These are phyloP conservation scores for Diaporthe eres DNA, from an alignment of 2,329 filamentous ascomycete species.

Conservation along the genomic window DNA sequence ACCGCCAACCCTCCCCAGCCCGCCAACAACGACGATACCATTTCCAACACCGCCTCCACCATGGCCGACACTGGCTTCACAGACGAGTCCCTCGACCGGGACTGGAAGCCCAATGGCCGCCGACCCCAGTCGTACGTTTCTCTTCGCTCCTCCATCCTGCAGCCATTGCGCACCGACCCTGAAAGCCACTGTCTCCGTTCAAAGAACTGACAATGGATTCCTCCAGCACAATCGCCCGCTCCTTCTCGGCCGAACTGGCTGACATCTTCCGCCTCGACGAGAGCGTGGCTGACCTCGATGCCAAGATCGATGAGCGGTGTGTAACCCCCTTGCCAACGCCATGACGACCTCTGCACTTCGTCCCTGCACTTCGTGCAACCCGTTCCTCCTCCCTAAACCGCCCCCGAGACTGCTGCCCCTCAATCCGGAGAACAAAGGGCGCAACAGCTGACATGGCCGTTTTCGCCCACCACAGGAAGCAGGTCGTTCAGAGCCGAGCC, in stretches of 20 bases:
- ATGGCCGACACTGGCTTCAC: conserved; percentile 42
- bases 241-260: conserved; percentile 88
- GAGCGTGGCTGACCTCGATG: conserved; percentile 72
- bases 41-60: background rate
- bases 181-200: background rate
- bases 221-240: conserved; percentile 84
- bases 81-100: conserved; percentile 79
- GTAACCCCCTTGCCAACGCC: conserved; percentile 50
- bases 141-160: conserved; percentile 54
- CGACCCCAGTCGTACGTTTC: conserved; percentile 86
- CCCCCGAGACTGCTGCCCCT: background rate
- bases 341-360: conserved; percentile 22
- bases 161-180: background rate
- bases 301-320: conserved; percentile 86
- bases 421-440: conserved; percentile 21
- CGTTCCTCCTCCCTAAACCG: background rate
- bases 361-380: conserved; percentile 4
- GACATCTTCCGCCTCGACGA: conserved; percentile 91
- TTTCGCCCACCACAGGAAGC: conserved; percentile 72
- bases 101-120: conserved; percentile 84
- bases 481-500: conserved; percentile 79
- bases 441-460: conserved; percentile 36
- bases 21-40: conserved; percentile 13
- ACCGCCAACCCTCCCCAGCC: conserved; percentile 35
- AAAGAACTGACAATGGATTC: conserved; percentile 41